Conservation (phyloP, 163 green algal genomes). For the Scenedesmus sp. region DNA sequence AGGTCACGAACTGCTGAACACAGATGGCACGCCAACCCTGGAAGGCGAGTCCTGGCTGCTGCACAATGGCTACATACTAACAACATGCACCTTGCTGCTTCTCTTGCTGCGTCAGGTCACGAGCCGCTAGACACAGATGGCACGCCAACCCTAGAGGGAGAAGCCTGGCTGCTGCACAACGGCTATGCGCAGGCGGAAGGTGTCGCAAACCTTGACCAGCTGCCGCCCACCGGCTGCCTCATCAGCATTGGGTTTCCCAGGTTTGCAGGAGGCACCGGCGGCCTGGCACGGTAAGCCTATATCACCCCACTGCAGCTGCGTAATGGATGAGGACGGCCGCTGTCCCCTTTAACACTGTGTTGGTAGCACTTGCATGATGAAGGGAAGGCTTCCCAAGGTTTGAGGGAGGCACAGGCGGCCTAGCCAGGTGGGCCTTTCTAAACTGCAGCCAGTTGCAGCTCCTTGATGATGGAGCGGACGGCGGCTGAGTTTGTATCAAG, state of each 20-base stretch:
- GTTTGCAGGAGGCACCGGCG: conserved; percentile 29
- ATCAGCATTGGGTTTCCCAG: conserved; percentile 30
- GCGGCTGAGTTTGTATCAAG: not conserved
- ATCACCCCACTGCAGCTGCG: too few species aligned
- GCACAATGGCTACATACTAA: not conserved
- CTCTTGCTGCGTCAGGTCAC: not conserved
- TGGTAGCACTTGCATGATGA: too few species aligned
- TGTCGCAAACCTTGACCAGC: conserved; percentile 9
- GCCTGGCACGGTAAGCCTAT: not conserved
- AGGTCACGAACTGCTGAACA: too few species aligned
- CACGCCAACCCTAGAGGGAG: conserved; percentile 25
- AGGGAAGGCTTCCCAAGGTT: conserved; percentile 13
- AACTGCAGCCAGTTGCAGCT: not conserved
- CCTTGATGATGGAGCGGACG: not conserved
- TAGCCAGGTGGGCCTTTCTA: not conserved
- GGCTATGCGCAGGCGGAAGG: conserved; percentile 29
- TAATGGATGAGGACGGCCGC: too few species aligned
- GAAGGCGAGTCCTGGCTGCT: not conserved
- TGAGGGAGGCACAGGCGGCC: conserved; percentile 23
- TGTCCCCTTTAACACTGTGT: too few species aligned
- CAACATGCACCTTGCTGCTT: not conserved
- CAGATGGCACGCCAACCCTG: too few species aligned
- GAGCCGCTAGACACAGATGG: conserved; percentile 32
- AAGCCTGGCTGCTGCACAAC: conserved; percentile 30
- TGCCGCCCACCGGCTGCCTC: conserved; percentile 21